These are phyloP conservation scores for Plasmopara halstedii DNA, from an alignment of 352 stramenopile genomes.

Conservation along the genomic window DNA sequence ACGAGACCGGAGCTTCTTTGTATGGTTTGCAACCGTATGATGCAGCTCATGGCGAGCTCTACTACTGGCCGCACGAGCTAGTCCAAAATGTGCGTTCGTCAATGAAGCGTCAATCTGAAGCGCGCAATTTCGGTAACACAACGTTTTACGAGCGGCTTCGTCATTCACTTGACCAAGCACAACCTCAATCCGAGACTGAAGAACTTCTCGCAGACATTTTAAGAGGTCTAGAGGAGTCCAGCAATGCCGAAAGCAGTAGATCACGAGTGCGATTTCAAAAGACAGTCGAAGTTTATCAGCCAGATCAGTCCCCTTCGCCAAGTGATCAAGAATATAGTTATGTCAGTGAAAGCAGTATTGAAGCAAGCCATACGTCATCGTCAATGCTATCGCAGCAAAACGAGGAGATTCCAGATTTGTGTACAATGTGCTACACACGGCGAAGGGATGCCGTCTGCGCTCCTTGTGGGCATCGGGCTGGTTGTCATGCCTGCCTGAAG, in stretches of 20 bases:
- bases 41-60: conserved; percentile 16
- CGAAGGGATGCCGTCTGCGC: conserved; percentile 40
- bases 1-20: conserved; percentile 6
- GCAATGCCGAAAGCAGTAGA: neutral
- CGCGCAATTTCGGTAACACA: conserved; percentile 2
- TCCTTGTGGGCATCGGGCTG: conserved; percentile 45
- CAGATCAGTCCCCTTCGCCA: conserved; percentile 3
- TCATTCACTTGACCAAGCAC: conserved; percentile 6
- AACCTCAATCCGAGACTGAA: conserved; percentile 6
- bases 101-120: conserved; percentile 10
- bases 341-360: neutral
- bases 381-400: neutral
- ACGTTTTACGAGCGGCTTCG: conserved; percentile 14
- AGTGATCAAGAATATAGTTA: conserved; percentile 1
- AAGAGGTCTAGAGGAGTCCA: conserved; percentile 5
- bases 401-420: conserved; percentile 20
- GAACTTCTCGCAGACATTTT: conserved; percentile 22
- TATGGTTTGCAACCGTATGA: conserved; percentile 8
- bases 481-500: conserved; percentile 33
- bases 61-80: conserved; percentile 34
- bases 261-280: conserved; percentile 14
- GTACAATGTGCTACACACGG: conserved; percentile 39
- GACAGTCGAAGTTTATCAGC: conserved; percentile 10
- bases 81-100: conserved; percentile 19
- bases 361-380: neutral